Base-by-base conservation (phyloP, 176 grass and related monocot genomes). In the Carex parvula region DNA sequence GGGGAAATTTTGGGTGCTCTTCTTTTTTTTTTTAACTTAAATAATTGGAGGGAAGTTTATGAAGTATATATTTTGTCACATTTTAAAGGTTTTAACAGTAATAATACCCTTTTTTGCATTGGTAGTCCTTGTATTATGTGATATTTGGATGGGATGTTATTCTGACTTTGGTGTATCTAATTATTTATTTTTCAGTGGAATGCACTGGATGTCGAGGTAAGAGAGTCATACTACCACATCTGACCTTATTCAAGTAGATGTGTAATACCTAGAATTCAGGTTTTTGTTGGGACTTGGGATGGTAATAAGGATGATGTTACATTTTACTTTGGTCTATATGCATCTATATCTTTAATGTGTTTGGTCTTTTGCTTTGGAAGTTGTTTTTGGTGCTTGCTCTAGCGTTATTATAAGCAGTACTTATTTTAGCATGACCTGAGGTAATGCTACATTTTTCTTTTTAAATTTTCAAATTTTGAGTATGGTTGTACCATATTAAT, bases 101-200 rank as follows among this genome's bases (percentile, higher is more conserved):
- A 21, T 6, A 60, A 2, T 21, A 48, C 17, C 69, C 41, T 50
- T 72, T 72, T 3, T 72, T 60, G 17, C 41, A 2, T 60, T 3
- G 58, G 58, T n/a, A 60, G 18, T 60, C 17, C 17, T 60, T 60
- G 8, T 60, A 18, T 60, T 60, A n/a, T 60, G 1, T 60, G 16
- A 60, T 60, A 16, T 57, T 17, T 60, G 17, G 18, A n/a, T 1
- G 20, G 18, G 17, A 60, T 20, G 18, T 8, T 60, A 60, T 60
- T 60, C 6, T 60, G 16, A 60, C 6, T 60, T 60, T 60, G 7
- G 16, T 70, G n/a, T 70, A 70, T 70, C 67, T 70, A 41, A 70
- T 41, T 70, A 70, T 70, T 66, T 74, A 7, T 74, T 48, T 50
- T 74, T 74, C 42, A 48, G n/a, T 52, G 41, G 70, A 74, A 74